Conservation (phyloP, 2,329 filamentous ascomycete species). For the Pseudocercospora fijiensis region DNA sequence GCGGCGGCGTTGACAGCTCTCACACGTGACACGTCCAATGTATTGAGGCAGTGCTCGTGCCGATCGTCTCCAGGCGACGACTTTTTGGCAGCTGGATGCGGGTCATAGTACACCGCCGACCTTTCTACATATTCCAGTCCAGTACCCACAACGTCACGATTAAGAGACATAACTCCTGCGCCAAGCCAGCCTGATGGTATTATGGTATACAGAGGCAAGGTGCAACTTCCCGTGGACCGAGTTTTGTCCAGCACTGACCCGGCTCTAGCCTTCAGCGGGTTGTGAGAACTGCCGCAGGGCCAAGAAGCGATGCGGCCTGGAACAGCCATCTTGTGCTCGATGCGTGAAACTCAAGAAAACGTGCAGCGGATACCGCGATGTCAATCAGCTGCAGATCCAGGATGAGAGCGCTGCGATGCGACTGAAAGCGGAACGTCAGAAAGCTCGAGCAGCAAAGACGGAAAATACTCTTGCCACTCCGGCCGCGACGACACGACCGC, state of each 20-base stretch:
- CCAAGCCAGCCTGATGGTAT: not conserved
- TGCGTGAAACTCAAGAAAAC: slow-evolving; percentile 37
- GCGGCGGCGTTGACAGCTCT: too few species aligned
- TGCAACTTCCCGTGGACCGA: not conserved
- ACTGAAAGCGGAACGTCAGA: slow-evolving; percentile 30
- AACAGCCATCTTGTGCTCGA: slow-evolving; percentile 34
- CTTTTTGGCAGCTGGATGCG: not conserved
- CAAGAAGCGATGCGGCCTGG: slow-evolving; percentile 38
- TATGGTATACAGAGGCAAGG: slow-evolving; percentile 37
- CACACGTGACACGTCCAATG: not conserved
- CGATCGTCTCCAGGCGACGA: not conserved
- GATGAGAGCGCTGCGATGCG: slow-evolving; percentile 36
- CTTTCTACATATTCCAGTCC: not conserved
- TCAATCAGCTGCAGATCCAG: slow-evolving; percentile 36
- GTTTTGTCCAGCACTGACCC: not conserved
- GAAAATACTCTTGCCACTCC: slow-evolving; percentile 15
- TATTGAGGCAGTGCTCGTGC: slow-evolving; percentile 1
- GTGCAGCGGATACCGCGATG: slow-evolving; percentile 38
- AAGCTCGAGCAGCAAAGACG: slow-evolving; percentile 23
- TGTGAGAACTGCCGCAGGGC: slow-evolving; percentile 38
- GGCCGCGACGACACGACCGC: not conserved
- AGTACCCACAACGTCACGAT: not conserved
- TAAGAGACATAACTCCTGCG: not conserved
- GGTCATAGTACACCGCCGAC: not conserved
- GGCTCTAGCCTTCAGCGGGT: slow-evolving; percentile 31